Base-by-base conservation (phyloP, 1,139 yeast species). In the Zygosaccharomyces pseudobailii region DNA sequence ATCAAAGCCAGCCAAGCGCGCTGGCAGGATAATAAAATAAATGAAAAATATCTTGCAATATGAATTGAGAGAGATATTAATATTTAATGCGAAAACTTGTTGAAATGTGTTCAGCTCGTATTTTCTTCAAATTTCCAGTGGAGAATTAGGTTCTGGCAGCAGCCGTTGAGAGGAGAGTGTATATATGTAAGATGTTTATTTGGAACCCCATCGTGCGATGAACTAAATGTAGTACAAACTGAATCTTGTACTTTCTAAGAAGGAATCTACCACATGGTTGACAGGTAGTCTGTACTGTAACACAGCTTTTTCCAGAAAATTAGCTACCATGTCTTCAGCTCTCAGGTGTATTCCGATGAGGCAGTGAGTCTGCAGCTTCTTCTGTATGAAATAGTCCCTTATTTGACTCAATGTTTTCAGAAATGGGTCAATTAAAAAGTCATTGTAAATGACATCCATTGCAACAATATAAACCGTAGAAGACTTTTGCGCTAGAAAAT, bases 401-500 rank as follows among this genome's bases (percentile, higher is more conserved):
- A 64, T 43, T 20, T 47, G 49, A 3, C 30, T 40, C 6, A 65
- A 32, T 4, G 66, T 61, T 9, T 51, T 41, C n/a, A 65, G 47
- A 40, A 61, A 62, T 3, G 68, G 67, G 3, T 49, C 53, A 8
- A 65, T 62, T 13, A 65, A 50, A 40, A 53, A 65, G 32, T 63
- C 68, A 42, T 65, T 65, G 56, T 65, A 65, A 5, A 65, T 59
- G 5, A 64, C 68, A 49, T 65, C 69, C 62, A 65, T 57, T 6
- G 68, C 67, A 4, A 65, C 6, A 7, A 63, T 56, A 33, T 53
- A 54, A 3, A 61, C 43, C 2, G 45, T 38, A 22, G 42, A 21
- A 20, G 37, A 23, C 17, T 50, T 31, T 9, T 42, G 33, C 5
- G 32, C 13, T 2, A 51, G 41, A 19, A 38, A 49, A 6, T 55